These are phyloP conservation scores for Citeromyces siamensis DNA, from an alignment of 1,139 yeast species.

Conservation along the genomic window DNA sequence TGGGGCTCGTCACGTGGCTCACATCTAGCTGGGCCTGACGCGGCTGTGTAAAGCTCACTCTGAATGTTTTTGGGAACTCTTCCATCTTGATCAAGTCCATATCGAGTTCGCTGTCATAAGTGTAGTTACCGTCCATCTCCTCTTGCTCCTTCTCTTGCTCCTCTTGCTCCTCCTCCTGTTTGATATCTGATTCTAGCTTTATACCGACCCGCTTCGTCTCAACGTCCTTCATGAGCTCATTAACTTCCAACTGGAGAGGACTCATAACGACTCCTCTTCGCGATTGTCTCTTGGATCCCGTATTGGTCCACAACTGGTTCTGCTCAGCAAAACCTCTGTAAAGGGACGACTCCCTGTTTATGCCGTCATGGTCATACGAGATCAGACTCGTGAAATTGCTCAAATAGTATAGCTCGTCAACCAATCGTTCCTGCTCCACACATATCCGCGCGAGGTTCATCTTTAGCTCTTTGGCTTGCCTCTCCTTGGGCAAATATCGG, in stretches of 20 bases:
- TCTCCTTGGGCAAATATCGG: background rate
- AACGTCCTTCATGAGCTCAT: constrained; percentile 4
- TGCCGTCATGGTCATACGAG: constrained; percentile 41
- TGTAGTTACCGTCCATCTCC: constrained; percentile 6
- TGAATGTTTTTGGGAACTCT: constrained; percentile 22
- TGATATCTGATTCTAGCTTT: constrained; percentile 9
- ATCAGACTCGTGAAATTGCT: constrained; percentile 35
- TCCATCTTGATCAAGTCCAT: constrained; percentile 5
- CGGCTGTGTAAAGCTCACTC: constrained; percentile 37
- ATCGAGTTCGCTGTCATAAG: background rate
- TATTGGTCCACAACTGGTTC: constrained; percentile 24
- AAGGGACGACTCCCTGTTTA: constrained; percentile 17
- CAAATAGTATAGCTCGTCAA: constrained; percentile 31
- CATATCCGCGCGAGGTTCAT: constrained; percentile 1
- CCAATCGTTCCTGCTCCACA: constrained; percentile 15
- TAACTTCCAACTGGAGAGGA: constrained; percentile 13
- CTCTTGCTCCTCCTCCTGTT: constrained; percentile 12
- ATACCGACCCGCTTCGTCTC: constrained; percentile 6
- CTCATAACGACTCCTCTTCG: constrained; percentile 16
- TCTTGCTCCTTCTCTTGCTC: constrained; percentile 8
- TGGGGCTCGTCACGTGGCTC: constrained; percentile 39
- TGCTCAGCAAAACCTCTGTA: constrained; percentile 20
- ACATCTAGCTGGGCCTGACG: constrained; percentile 68
- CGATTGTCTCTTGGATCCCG: constrained; percentile 12
- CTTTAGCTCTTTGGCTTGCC: constrained; percentile 1